Percentiles rank a stretch among this genome's conserved stretches.
phyloP scores from a whole-genome alignment of 257 asterid genomes.

The Solanum gracilifrons region DNA sequence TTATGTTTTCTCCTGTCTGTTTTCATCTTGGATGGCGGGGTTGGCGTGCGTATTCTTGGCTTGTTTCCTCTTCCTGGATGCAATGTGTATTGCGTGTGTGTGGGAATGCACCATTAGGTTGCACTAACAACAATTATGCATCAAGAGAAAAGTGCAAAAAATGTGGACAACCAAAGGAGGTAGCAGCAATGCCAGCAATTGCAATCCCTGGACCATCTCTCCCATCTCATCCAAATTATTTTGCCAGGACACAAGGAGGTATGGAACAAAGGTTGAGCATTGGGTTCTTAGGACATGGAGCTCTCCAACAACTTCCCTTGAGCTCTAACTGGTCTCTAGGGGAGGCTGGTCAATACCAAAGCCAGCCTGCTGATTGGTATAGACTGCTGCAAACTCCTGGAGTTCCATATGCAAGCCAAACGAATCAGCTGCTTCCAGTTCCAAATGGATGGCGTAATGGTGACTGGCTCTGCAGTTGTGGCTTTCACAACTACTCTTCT shows the following conservation, averaged over 20 bases:
- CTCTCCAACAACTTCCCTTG: slow-evolving; percentile 50
- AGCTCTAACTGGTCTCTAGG: slow-evolving; percentile 53
- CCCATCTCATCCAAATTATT: slow-evolving; percentile 73
- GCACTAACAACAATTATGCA: slow-evolving; percentile 99
- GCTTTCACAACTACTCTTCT: slow-evolving; percentile 87
- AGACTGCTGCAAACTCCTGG: slow-evolving; percentile 49
- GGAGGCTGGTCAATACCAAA: slow-evolving; percentile 36
- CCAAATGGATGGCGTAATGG: slow-evolving; percentile 82
- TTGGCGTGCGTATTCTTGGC: slow-evolving; percentile 73
- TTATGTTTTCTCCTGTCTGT: slow-evolving; percentile 41
- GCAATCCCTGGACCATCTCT: slow-evolving; percentile 77
- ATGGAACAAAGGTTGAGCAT: slow-evolving; percentile 37
- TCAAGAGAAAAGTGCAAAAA: slow-evolving; percentile 96
- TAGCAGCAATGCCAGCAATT: slow-evolving; percentile 91
- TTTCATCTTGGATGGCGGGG: slow-evolving; percentile 52
- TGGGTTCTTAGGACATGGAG: slow-evolving; percentile 26
- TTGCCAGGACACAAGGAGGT: slow-evolving; percentile 72
- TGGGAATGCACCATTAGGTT: slow-evolving; percentile 78
- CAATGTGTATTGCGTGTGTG: slow-evolving; percentile 68
- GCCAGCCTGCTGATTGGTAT: slow-evolving; percentile 28
- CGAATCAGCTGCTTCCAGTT: slow-evolving; percentile 33
- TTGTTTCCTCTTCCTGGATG: slow-evolving; percentile 71
- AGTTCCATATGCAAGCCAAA: slow-evolving; percentile 29
- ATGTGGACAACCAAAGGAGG: slow-evolving; percentile 93
- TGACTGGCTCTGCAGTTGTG: slow-evolving; percentile 85